These are phyloP conservation scores for Thalassia testudinum DNA, from an alignment of 116 monocot species.

Conservation along the genomic window DNA sequence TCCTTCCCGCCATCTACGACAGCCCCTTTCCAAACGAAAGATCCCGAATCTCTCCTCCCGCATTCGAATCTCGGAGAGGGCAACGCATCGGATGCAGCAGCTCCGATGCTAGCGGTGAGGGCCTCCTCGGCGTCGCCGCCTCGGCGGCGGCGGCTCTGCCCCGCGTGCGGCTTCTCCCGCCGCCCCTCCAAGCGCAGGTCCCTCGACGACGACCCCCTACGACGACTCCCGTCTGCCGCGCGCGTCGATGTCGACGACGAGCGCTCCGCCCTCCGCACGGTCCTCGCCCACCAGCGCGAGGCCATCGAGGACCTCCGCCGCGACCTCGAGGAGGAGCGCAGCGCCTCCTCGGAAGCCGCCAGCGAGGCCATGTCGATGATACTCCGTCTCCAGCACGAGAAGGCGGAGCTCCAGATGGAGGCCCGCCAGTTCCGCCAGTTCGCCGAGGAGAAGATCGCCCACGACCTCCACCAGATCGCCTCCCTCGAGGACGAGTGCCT, in stretches of 20 bases:
- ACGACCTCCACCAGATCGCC: conserved; percentile 38
- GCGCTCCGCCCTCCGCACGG: conserved; percentile 46
- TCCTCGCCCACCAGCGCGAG: conserved; percentile 36
- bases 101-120: neutral
- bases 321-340: too few relatives aligned
- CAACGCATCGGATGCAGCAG: neutral
- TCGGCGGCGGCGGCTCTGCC: neutral
- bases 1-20: too few relatives aligned
- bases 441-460: conserved; percentile 43
- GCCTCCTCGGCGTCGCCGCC: neutral
- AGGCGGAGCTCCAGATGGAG: too few relatives aligned
- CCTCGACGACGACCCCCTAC: neutral
- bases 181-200: neutral
- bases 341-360: too few relatives aligned
- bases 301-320: too few relatives aligned
- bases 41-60: too few relatives aligned
- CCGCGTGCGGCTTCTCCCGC: neutral
- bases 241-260: conserved; percentile 75
- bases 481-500: too few relatives aligned
- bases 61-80: too few relatives aligned
- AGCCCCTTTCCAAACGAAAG: too few relatives aligned
- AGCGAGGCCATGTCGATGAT: too few relatives aligned
- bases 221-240: neutral
- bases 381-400: too few relatives aligned
- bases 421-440: too few relatives aligned